Conservation (phyloP, 139 green algal genomes). For the Limnomonas spitsbergensis region DNA sequence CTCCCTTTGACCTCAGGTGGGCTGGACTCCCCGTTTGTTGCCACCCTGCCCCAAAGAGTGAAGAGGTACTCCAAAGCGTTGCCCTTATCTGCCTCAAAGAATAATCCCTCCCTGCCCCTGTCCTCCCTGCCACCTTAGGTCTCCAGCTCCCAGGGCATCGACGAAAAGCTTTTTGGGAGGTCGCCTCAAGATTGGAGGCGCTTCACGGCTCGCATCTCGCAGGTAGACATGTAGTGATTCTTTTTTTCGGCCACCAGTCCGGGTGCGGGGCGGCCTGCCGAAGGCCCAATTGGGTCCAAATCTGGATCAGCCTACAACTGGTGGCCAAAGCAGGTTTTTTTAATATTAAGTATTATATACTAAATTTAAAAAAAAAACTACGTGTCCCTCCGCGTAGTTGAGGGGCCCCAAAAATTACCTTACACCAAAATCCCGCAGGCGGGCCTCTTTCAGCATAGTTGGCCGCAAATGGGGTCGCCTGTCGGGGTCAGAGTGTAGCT, state of each 20-base stretch:
- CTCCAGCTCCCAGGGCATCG: not conserved
- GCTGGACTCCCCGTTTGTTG: too few species aligned
- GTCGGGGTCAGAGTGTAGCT: too few species aligned
- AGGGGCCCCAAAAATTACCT: not conserved
- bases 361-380: not conserved
- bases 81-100: too few species aligned
- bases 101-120: too few species aligned
- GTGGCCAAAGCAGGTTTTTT: not conserved
- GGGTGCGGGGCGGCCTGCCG: not conserved
- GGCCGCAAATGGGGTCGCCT: too few species aligned
- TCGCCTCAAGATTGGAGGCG: not conserved
- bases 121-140: too few species aligned
- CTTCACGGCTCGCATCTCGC: slow-evolving; percentile 6
- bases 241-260: not conserved
- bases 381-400: not conserved
- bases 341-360: not conserved
- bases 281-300: not conserved
- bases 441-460: too few species aligned
- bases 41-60: too few species aligned
- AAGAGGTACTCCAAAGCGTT: too few species aligned
- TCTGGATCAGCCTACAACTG: too few species aligned
- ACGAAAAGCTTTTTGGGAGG: not conserved
- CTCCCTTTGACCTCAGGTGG: too few species aligned
- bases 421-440: not conserved
- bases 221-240: not conserved